These are phyloP conservation scores for Coccomyxa sp. DNA, from an alignment of 139 green algal genomes.

Conservation along the genomic window DNA sequence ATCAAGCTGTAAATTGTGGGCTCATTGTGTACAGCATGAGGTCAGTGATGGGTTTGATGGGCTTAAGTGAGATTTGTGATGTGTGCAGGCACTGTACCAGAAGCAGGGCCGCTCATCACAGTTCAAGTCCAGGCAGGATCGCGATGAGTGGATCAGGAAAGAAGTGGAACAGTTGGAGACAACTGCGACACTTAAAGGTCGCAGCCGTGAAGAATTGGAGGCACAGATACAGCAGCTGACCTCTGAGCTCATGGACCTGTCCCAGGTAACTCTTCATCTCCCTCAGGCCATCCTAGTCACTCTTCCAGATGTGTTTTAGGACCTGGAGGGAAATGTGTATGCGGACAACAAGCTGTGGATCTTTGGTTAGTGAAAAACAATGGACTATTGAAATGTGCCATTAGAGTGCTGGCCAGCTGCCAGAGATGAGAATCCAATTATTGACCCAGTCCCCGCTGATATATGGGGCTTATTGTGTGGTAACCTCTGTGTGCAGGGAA, in stretches of 20 bases:
- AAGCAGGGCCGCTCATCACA: conserved; percentile 66
- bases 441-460: not conserved
- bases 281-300: not conserved
- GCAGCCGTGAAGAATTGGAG: conserved; percentile 10
- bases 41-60: too few relatives aligned
- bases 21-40: too few relatives aligned
- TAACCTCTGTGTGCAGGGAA: not conserved
- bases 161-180: conserved; percentile 47
- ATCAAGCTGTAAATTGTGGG: too few relatives aligned
- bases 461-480: not conserved
- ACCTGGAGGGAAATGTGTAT: too few relatives aligned
- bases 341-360: too few relatives aligned
- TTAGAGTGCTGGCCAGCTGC: too few relatives aligned
- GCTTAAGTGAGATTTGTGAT: not conserved
- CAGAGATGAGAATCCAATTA: too few relatives aligned
- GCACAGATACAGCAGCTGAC: conserved; percentile 11
- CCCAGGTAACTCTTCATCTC: conserved; percentile 8
- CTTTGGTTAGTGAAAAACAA: too few relatives aligned
- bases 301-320: not conserved
- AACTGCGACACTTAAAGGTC: conserved; percentile 13
- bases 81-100: conserved; percentile 52
- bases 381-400: too few relatives aligned
- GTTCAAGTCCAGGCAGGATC: conserved; percentile 63
- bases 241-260: conserved; percentile 31
- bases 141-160: conserved; percentile 63